phyloP scores from a whole-genome alignment of 306 rosid species.

The Vicia villosa region DNA sequence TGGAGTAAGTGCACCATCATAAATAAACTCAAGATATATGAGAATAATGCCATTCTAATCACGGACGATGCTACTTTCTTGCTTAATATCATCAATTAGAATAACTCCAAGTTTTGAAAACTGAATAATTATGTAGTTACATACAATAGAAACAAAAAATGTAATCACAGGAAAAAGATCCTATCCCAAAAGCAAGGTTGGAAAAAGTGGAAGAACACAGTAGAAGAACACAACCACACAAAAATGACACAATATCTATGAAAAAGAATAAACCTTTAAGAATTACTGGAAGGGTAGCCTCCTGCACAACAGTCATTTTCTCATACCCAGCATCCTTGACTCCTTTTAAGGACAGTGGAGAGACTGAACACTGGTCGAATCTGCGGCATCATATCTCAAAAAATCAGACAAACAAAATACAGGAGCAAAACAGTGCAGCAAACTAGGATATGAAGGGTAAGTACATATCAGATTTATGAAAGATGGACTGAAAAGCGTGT shows the following conservation, averaged over 20 bases:
- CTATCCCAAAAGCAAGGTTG: neutral
- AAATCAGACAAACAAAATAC: conserved; percentile 33
- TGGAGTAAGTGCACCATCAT: conserved; percentile 31
- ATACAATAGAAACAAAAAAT: neutral
- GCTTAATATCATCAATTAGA: conserved; percentile 16
- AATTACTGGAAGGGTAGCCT: conserved; percentile 89
- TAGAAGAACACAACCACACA: conserved; percentile 15
- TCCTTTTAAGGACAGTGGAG: conserved; percentile 79
- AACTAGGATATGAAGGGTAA: neutral
- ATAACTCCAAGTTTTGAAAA: conserved; percentile 13
- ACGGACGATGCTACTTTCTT: neutral
- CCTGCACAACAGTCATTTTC: conserved; percentile 95
- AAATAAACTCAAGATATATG: conserved; percentile 26
- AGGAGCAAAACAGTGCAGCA: conserved; percentile 14
- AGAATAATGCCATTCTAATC: conserved; percentile 24
- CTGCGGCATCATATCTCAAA: conserved; percentile 49
- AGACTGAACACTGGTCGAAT: conserved; percentile 76
- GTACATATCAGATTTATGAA: conserved; percentile 1
- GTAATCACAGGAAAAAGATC: neutral
- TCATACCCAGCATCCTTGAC: conserved; percentile 91
- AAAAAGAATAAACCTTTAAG: conserved; percentile 65
- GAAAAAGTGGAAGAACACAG: neutral
- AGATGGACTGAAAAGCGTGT: neutral
- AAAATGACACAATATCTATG: conserved; percentile 4
- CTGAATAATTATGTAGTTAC: conserved; percentile 6